These are phyloP conservation scores for Thermomyces lanuginosus DNA, from an alignment of 2,329 filamentous ascomycete species.

Conservation along the genomic window DNA sequence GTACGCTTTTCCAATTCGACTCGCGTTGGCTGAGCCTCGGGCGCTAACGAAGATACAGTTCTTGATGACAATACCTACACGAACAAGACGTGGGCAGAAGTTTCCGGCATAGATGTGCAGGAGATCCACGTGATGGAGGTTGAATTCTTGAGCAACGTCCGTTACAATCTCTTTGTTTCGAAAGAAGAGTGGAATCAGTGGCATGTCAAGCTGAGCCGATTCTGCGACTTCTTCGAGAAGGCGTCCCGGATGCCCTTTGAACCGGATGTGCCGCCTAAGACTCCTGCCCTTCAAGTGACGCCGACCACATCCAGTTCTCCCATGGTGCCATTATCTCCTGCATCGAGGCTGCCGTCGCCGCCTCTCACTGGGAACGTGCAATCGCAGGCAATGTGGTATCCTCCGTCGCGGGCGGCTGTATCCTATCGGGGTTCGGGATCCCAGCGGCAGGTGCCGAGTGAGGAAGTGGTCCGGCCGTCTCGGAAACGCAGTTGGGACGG, in stretches of 20 bases:
- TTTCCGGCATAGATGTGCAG: slow-evolving; percentile 79
- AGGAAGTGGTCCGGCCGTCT: slow-evolving; percentile 9
- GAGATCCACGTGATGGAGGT: slow-evolving; percentile 99
- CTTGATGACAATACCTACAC: slow-evolving; percentile 98
- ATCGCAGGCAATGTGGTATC: slow-evolving; percentile 9
- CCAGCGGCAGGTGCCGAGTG: slow-evolving; percentile 11
- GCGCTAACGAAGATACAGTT: slow-evolving; percentile 36
- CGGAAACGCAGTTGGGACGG: slow-evolving; percentile 46
- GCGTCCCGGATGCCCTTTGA: slow-evolving; percentile 38
- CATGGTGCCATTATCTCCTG: slow-evolving; percentile 13
- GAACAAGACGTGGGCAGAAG: slow-evolving; percentile 98
- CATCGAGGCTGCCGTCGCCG: slow-evolving; percentile 27
- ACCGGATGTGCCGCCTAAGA: slow-evolving; percentile 15
- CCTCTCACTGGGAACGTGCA: slow-evolving; percentile 16
- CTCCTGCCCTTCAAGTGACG: slow-evolving; percentile 17
- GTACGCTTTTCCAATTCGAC: slow-evolving; percentile 30
- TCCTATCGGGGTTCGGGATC: slow-evolving; percentile 6
- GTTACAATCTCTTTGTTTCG: slow-evolving; percentile 79
- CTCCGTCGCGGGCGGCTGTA: too few species aligned
- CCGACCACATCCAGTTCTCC: slow-evolving; percentile 19
- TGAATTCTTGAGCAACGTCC: slow-evolving; percentile 98
- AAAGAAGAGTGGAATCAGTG: slow-evolving; percentile 74
- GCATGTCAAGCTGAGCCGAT: slow-evolving; percentile 67
- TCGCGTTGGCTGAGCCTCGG: not conserved
- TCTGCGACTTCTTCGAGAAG: slow-evolving; percentile 65